Conservation (phyloP, 768 basidiomycete genomes). For the Artomyces pyxidatus region DNA sequence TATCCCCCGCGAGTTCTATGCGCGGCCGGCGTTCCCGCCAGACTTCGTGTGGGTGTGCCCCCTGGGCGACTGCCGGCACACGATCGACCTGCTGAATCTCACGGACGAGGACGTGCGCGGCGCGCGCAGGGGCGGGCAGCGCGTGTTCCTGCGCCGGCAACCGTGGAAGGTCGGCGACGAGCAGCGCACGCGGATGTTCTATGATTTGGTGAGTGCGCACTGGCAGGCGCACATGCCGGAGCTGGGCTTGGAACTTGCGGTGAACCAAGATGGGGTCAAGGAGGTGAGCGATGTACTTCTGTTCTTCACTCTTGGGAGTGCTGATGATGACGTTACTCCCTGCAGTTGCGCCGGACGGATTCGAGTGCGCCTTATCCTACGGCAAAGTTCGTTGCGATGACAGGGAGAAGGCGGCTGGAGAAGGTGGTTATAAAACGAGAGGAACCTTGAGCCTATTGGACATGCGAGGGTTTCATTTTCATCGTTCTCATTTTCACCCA, state of each 20-base stretch:
- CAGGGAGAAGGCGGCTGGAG: no score
- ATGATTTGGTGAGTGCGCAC: conserved; percentile 21
- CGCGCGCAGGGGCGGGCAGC: no score
- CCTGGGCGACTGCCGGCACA: conserved; percentile 31
- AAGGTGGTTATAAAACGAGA: no score
- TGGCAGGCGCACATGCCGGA: conserved; percentile 15
- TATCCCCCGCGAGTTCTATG: conserved; percentile 30
- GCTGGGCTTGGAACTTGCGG: no score
- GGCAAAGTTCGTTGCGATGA: no score
- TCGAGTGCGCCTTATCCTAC: no score
- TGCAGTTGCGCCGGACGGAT: no score
- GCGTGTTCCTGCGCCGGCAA: conserved; percentile 16
- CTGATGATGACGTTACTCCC: no score
- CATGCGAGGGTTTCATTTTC: no score
- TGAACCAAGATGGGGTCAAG: conserved; percentile 4
- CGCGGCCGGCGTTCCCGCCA: conserved; percentile 31
- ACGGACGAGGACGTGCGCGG: conserved; percentile 24
- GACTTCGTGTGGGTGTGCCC: conserved; percentile 49
- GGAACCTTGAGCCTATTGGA: no score
- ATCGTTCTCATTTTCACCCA: no score
- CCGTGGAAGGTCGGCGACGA: conserved; percentile 5
- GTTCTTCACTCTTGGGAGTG: no score
- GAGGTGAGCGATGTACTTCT: background rate
- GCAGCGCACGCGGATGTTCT: conserved; percentile 5
- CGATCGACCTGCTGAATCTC: conserved; percentile 39